phyloP scores from a whole-genome alignment of 2,329 filamentous ascomycete species.

The Alternaria brassicae region DNA sequence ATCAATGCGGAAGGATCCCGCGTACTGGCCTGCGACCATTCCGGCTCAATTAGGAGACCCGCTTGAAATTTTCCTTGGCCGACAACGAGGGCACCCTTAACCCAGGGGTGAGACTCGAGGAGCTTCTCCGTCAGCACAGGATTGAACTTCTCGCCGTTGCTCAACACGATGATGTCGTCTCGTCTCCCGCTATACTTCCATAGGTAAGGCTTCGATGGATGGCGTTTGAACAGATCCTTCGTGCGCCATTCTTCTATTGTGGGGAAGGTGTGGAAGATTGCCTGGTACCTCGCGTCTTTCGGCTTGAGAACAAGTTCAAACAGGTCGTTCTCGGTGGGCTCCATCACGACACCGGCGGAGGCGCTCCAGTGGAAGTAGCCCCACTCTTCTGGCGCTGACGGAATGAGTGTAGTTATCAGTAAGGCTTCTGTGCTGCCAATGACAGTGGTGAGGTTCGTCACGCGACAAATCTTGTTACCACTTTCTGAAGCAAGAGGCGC shows the following conservation, averaged over 20 bases:
- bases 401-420: not conserved
- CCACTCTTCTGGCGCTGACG: not conserved
- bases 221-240: conserved; percentile 25
- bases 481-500: not conserved
- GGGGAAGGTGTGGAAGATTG: conserved; percentile 3
- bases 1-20: conserved; percentile 14
- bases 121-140: conserved; percentile 29
- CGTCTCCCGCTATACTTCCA: conserved; percentile 42
- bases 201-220: conserved; percentile 22
- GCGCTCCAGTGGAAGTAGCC: conserved; percentile 1
- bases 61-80: conserved; percentile 30
- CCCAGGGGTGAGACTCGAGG: conserved; percentile 16
- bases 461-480: conserved; percentile 1
- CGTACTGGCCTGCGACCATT: not conserved
- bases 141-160: conserved; percentile 42
- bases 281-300: conserved; percentile 1
- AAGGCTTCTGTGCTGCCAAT: conserved; percentile 7
- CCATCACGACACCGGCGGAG: conserved; percentile 1
- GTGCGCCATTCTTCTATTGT: conserved; percentile 14
- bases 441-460: not conserved
- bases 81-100: conserved; percentile 28
- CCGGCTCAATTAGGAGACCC: conserved; percentile 32
- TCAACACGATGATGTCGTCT: conserved; percentile 44
- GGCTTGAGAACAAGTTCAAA: conserved; percentile 7
- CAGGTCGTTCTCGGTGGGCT: conserved; percentile 1